phyloP scores from a whole-genome alignment of 164 flowering plant species.

The Aristolochia contorta region DNA sequence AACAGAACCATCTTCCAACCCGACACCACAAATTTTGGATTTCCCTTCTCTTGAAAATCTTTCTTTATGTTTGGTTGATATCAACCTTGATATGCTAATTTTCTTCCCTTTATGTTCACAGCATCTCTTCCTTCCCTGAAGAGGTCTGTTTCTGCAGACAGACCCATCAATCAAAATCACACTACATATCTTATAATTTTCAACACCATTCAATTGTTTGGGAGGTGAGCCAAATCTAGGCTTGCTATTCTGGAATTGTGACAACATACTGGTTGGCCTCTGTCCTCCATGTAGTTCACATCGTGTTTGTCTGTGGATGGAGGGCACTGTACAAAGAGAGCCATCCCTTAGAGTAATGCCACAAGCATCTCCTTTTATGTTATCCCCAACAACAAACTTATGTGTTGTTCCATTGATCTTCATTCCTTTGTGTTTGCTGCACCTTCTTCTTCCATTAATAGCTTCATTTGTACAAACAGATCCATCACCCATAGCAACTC shows the following conservation, averaged over 20 bases:
- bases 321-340: background rate
- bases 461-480: conserved; percentile 35
- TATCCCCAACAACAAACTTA: background rate
- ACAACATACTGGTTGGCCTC: background rate
- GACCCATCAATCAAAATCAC: conserved; percentile 16
- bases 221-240: too few relatives aligned
- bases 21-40: conserved; percentile 11
- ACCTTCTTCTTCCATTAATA: conserved; percentile 45
- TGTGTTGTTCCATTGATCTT: conserved; percentile 10
- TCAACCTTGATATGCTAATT: conserved; percentile 2
- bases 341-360: background rate
- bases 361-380: background rate
- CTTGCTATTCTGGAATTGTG: background rate
- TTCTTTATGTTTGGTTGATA: background rate
- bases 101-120: conserved; percentile 36
- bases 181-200: conserved; percentile 9
- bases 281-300: background rate
- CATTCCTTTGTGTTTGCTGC: conserved; percentile 16
- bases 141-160: conserved; percentile 29
- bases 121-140: conserved; percentile 53
- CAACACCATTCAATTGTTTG: background rate
- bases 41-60: background rate
- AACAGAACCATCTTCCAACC: conserved; percentile 15
- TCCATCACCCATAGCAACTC: conserved; percentile 17
- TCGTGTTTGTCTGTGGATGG: background rate